phyloP scores from a whole-genome alignment of 305 asterid genomes.

The Rubia peregrina region DNA sequence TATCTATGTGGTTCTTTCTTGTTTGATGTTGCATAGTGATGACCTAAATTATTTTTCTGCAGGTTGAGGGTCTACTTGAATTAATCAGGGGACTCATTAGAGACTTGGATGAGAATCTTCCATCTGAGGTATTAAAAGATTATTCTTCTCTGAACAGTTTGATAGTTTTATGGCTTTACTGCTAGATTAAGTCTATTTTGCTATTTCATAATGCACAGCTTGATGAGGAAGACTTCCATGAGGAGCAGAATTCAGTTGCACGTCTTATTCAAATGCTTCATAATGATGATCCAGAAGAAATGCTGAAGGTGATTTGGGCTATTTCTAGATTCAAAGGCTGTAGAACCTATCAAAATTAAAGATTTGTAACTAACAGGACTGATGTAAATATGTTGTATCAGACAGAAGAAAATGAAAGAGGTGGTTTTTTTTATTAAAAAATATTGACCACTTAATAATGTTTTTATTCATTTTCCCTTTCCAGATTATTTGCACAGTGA shows the following conservation, averaged over 20 bases:
- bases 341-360: not conserved
- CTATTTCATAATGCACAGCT: conserved; percentile 41
- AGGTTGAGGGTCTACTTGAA: conserved; percentile 87
- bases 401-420: not conserved
- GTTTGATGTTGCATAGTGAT: conserved; percentile 21
- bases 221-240: conserved; percentile 91
- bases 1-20: conserved; percentile 14
- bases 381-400: not conserved
- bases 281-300: conserved; percentile 81
- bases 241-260: conserved; percentile 90
- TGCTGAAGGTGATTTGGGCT: conserved; percentile 58
- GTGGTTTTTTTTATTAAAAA: not conserved
- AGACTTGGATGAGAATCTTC: conserved; percentile 55
- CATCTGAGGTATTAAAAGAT: conserved; percentile 56
- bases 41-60: conserved; percentile 27
- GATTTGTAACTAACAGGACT: not conserved
- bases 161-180: not conserved
- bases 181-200: not conserved
- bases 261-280: conserved; percentile 87
- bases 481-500: conserved; percentile 75
- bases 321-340: not conserved
- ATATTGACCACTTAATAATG: not conserved
- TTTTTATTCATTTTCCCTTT: conserved; percentile 20
- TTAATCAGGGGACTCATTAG: conserved; percentile 78
- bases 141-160: conserved; percentile 3